A percentile compares a stretch with the other conserved stretches of the same genome.
These are phyloP conservation scores for Sphenostylis stenocarpa DNA, from an alignment of 306 rosid species.

Conservation along the genomic window DNA sequence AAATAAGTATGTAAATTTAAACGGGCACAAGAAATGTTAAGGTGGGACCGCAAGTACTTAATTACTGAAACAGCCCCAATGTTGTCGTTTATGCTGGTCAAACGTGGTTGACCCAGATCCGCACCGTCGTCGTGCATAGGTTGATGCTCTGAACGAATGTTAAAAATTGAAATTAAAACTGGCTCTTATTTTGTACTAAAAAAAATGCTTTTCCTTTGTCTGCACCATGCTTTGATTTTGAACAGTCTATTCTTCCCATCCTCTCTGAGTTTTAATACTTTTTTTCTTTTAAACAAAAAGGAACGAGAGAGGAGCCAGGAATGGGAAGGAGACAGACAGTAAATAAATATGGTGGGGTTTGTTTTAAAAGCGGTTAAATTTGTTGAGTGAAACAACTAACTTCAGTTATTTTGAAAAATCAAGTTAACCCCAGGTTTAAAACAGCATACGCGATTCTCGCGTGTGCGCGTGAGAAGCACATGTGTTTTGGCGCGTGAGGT, in stretches of 20 bases:
- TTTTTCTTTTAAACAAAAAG: too few species aligned
- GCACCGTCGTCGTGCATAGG: slow-evolving; percentile 30
- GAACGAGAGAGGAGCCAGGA: too few species aligned
- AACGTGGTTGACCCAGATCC: slow-evolving; percentile 73
- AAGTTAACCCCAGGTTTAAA: slow-evolving; percentile 29
- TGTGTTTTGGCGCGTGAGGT: background rate
- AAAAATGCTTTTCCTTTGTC: slow-evolving; percentile 43
- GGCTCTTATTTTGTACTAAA: slow-evolving; percentile 34
- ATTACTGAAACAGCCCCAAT: slow-evolving; percentile 41
- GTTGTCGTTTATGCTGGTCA: slow-evolving; percentile 51
- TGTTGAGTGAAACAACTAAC: slow-evolving; percentile 31
- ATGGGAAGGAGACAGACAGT: background rate
- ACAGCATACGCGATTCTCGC: slow-evolving; percentile 35
- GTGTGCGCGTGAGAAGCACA: slow-evolving; percentile 7
- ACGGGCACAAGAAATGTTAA: slow-evolving; percentile 13
- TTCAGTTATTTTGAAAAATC: slow-evolving; percentile 10
- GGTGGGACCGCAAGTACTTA: slow-evolving; percentile 18
- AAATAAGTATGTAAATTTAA: background rate
- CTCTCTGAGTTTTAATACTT: background rate
- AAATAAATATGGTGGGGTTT: slow-evolving; percentile 21
- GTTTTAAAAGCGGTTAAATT: slow-evolving; percentile 43
- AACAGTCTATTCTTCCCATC: background rate
- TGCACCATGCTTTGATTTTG: slow-evolving; percentile 44
- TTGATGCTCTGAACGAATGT: slow-evolving; percentile 27
- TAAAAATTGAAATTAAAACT: background rate